Percentiles rank a stretch among this genome's conserved stretches.
These are phyloP conservation scores for Paramarasmius palmivorus DNA, from an alignment of 1,284 basidiomycete species.

Conservation along the genomic window DNA sequence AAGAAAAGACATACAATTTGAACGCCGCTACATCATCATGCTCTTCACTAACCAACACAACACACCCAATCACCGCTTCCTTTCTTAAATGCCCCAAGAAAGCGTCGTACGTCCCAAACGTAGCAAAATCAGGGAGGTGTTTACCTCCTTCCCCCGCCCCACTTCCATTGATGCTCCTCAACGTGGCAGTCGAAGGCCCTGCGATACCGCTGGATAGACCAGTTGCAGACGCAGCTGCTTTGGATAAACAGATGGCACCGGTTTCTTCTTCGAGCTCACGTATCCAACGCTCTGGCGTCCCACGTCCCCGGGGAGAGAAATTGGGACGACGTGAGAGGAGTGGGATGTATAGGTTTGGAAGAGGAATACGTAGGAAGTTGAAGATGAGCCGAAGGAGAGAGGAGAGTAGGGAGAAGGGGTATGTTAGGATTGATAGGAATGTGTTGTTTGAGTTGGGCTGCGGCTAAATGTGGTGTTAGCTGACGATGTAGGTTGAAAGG, in stretches of 20 bases:
- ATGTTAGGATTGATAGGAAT: slow-evolving; percentile 30
- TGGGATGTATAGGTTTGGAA: slow-evolving; percentile 10
- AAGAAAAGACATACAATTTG: slow-evolving; percentile 58
- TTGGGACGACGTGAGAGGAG: slow-evolving; percentile 34
- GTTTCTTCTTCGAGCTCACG: slow-evolving; percentile 79
- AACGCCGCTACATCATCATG: slow-evolving; percentile 89
- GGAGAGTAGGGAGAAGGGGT: slow-evolving; percentile 50
- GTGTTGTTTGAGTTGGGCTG: no score
- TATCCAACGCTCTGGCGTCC: slow-evolving; percentile 72
- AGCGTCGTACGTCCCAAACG: slow-evolving; percentile 80
- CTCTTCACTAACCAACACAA: slow-evolving; percentile 87
- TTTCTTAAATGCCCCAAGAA: slow-evolving; percentile 71
- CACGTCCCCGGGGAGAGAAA: slow-evolving; percentile 38
- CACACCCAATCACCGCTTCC: slow-evolving; percentile 75
- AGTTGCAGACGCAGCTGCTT: slow-evolving; percentile 28
- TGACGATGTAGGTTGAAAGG: no score
- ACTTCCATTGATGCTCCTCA: slow-evolving; percentile 24
- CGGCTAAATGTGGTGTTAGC: no score
- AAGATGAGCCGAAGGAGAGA: slow-evolving; percentile 56
- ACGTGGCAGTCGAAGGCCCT: slow-evolving; percentile 40
- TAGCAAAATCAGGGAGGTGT: slow-evolving; percentile 74
- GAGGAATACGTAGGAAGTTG: slow-evolving; percentile 50
- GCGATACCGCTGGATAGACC: no score
- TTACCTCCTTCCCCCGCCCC: slow-evolving; percentile 38
- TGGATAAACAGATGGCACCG: slow-evolving; percentile 61